Base-by-base conservation (phyloP, 495 filamentous ascomycete species). In the Xylaria scruposa region DNA sequence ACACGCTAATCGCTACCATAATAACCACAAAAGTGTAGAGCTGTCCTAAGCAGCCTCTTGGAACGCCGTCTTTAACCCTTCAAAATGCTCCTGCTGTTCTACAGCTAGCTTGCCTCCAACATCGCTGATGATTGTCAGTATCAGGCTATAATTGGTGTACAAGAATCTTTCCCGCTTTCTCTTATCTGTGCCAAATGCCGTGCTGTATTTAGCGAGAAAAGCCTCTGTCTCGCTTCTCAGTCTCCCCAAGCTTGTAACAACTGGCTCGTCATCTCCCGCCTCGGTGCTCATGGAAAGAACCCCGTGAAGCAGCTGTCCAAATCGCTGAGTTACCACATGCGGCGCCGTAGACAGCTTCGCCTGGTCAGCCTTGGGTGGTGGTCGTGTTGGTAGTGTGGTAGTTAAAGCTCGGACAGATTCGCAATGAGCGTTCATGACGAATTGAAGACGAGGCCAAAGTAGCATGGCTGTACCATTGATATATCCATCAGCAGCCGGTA, bases 381-480 rank as follows among this genome's bases (percentile, higher is more conserved):
- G 80, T 51, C 80, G 79, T 17, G 81, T 77, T 3, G 83, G 82
- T 19, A 85, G 88, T 79, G 68, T 85, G 80, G 63, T 86, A 74
- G 66, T 90, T 79, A 79, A 87, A 79, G 76, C 88, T 53, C 90
- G 91, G 26, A 98, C 85, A 13, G 93, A 95, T 51, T 97, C 93
- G 81, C 91, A 91, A 78, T 98, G 96, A n/a, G 89, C 85, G 75
- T 97, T 94, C 91, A 98, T 97, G 76, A 96, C 89, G 29, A 91
- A 87, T 82, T 98, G 97, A 78, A 99, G 93, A 38, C 94, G 91
- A 5, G 96, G 96, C 96, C 96, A 99, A 6, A 99, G 89, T 9
- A 93, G 89, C 95, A 99, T 98, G 74, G 91, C 92, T 29, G 94
- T 96, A 21, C 90, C 94, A 79, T 98, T 99, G 76, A 98, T 91